Evolutionary conservation across 768 basidiomycete species (phyloP), one percentile per base, ranked within the genome.

Genomic region (Pisolithus marmoratus): DNA sequence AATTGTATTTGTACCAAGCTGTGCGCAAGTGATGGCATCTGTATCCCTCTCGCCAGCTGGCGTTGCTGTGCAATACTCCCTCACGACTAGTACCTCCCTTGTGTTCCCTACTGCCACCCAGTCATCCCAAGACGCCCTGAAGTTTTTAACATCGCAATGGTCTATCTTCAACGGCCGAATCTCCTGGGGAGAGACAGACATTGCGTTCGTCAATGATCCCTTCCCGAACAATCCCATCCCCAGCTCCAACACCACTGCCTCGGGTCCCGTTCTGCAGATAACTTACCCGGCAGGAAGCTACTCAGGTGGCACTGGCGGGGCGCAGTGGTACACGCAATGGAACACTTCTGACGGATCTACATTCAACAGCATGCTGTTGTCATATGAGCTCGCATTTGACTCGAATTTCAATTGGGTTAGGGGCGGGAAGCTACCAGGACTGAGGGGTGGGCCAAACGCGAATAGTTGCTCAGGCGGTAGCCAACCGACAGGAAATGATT

Each of bases 321-420:
- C 78, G 26, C 86, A 90, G 59, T 81, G 85, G 57, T 81, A 78
- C 59, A 76, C 79, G 56, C 65, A 85, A 5, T 89, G 85, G 83
- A 85, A 89, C 56, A 71, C 76, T 7, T 74, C 77, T 2, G 77
- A 81, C 53, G 76, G 75, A 4, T 74, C 76, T 24, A 66, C 69
- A 19, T 87, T 86, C 58, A 71, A 79, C 54, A 78, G 81, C 38
- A 85, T 90, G 85, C 65, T 87, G 50, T 65, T 88, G 17, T 76
- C 81, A 8, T 90, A 90, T 66, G 87, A 90, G 59, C 70, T 90
- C 24, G 85, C 85, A 2, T 88, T 91, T 62, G 81, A 83, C 53
- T 44, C 66, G 0, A 69, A 65, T 38, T 91, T 86, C 63, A 70
- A 84, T 60, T 91, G 81, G 77, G 84, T 86, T 26, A 82, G 83